Evolutionary conservation across 768 basidiomycete genomes (phyloP), one percentile per base, ranked within the genome.

Genomic region (Grammothele lineata): DNA sequence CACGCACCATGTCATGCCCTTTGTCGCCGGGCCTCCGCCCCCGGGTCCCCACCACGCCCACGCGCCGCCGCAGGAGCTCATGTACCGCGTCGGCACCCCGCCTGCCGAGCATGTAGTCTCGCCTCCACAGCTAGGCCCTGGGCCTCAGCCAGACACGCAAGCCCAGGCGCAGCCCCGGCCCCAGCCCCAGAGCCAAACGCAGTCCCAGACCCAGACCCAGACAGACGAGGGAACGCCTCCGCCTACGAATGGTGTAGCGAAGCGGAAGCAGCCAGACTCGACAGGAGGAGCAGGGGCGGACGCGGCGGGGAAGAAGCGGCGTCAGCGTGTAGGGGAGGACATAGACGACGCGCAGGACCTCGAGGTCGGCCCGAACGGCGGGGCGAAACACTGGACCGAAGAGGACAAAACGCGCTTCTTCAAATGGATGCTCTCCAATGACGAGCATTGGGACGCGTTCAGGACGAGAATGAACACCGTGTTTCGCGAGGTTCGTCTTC

Each of bases 301-400:
- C 37, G 37, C 45, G 9, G 37, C 44, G 2, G 36, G 37, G 25
- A 43, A 40, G n/a, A 56, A 56, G 42, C 44, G 51, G 5, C 47
- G 45, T 6, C 37, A 9, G 1, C 43, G 24, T 14, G 10, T 11
- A 3, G 24, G n/a, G 14, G 43, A 17, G n/a, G 54, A 47, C 18
- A 47, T 39, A 6, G 46, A 37, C 17, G 55, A 56, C 7, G 23
- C 24, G 32, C 48, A 47, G 25, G 49, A 57, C 6, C n/a, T 35
- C 37, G 53, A 57, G 18, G 36, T 57, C 26, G 56, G 53, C 14
- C 53, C 56, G 15, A 54, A 57, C 34, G 58, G 61, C n/a, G 87
- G 87, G 21, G 83, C 87, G 1, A 88, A 88, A 55, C 87, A 90
- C 56, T 90, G 87, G 87, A 85, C 85, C 0, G 87, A 88, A 61